Conservation (phyloP, 768 basidiomycete species). For the Guyanaporus albipodus region DNA sequence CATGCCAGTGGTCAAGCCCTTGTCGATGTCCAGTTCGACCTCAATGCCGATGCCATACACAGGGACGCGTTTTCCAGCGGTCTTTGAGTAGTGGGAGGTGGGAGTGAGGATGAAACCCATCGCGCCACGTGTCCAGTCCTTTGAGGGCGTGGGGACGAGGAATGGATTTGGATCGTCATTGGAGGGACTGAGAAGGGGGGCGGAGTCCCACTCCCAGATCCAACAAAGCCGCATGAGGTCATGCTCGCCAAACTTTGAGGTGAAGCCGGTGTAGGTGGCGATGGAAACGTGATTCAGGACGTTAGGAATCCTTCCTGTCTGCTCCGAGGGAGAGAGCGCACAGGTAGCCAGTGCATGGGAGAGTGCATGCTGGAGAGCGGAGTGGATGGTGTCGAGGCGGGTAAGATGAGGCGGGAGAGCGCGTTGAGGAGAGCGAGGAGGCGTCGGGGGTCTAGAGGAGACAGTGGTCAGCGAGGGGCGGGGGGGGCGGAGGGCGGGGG, state of each 20-base stretch:
- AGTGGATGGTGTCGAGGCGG: constrained; percentile 61
- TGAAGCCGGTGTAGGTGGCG: constrained; percentile 62
- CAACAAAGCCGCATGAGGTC: constrained; percentile 78
- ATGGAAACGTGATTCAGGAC: constrained; percentile 76
- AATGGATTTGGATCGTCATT: constrained; percentile 71
- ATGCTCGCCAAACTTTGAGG: constrained; percentile 58
- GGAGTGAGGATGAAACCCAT: constrained; percentile 77
- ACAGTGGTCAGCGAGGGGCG: too few relatives aligned
- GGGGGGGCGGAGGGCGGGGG: too few relatives aligned
- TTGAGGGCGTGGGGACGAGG: constrained; percentile 44
- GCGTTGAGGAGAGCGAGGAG: constrained; percentile 43
- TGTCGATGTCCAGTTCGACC: constrained; percentile 81
- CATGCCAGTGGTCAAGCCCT: constrained; percentile 79
- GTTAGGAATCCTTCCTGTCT: constrained; percentile 71
- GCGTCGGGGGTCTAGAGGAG: constrained; percentile 57
- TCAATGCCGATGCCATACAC: constrained; percentile 86
- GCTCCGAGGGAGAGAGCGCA: constrained; percentile 71
- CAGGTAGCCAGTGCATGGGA: constrained; percentile 83
- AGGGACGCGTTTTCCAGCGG: constrained; percentile 61
- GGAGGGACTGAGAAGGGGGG: constrained; percentile 32
- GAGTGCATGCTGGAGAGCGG: constrained; percentile 73
- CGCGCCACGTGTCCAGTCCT: constrained; percentile 75
- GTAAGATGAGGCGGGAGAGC: constrained; percentile 55
- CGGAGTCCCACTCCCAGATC: constrained; percentile 85
- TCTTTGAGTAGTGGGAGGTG: constrained; percentile 68